Percentiles rank a stretch among this genome's conserved stretches.
These are phyloP conservation scores for Aaosphaeria arxii DNA, from an alignment of 2,329 filamentous ascomycete genomes.

Conservation along the genomic window DNA sequence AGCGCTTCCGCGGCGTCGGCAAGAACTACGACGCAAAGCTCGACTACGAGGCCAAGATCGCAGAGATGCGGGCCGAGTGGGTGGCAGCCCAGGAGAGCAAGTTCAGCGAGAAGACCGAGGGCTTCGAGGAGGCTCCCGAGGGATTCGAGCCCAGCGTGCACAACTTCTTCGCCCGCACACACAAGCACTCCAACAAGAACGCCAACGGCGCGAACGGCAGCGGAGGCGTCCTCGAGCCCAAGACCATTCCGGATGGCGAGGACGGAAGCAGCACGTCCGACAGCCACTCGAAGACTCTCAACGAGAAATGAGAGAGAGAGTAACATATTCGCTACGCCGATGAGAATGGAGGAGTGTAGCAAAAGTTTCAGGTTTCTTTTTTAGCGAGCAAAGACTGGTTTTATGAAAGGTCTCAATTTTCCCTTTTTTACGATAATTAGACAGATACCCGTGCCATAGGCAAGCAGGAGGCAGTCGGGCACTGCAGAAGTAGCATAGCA, in stretches of 20 bases:
- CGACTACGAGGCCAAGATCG: slow-evolving; percentile 81
- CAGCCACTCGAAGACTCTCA: slow-evolving; percentile 1
- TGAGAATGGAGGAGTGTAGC: too few relatives aligned
- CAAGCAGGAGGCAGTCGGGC: too few relatives aligned
- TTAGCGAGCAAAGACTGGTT: too few relatives aligned
- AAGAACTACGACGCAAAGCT: slow-evolving; percentile 80
- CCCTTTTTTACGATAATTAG: too few relatives aligned
- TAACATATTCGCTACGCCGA: too few relatives aligned
- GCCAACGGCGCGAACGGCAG: slow-evolving; percentile 4
- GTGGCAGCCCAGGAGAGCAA: slow-evolving; percentile 55
- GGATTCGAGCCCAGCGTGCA: background rate
- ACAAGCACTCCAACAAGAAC: background rate
- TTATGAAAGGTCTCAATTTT: too few relatives aligned
- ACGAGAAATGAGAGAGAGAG: slow-evolving; percentile 6
- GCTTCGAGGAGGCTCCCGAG: slow-evolving; percentile 21
- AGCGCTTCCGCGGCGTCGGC: slow-evolving; percentile 72
- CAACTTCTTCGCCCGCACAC: slow-evolving; percentile 8
- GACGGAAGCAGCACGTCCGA: background rate
- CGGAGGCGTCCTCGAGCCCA: slow-evolving; percentile 8
- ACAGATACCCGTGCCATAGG: too few relatives aligned
- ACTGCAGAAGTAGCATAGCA: too few relatives aligned
- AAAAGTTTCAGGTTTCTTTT: too few relatives aligned
- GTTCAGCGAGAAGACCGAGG: slow-evolving; percentile 46
- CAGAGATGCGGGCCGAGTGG: slow-evolving; percentile 67
- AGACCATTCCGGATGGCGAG: slow-evolving; percentile 8